These are phyloP conservation scores for Aspergillus nanangensis DNA, from an alignment of 495 filamentous ascomycete species.

Conservation along the genomic window DNA sequence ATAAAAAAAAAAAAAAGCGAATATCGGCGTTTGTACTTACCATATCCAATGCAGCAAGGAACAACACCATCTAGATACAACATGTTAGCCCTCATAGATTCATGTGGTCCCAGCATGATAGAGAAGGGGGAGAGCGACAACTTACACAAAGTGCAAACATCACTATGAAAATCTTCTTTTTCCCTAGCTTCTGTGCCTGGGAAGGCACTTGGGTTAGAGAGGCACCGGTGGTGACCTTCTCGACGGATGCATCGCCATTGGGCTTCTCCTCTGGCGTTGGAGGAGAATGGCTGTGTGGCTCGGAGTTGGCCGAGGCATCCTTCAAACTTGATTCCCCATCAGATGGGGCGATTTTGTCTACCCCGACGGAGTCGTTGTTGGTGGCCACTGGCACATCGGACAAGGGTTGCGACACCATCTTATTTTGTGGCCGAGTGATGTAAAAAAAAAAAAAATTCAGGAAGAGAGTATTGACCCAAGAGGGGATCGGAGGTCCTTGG, in stretches of 20 bases:
- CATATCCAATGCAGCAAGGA: conserved; percentile 52
- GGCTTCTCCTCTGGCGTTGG: too few species aligned
- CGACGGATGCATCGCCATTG: conserved; percentile 12
- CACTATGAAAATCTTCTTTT: conserved; percentile 44
- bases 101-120: neutral
- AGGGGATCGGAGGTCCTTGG: neutral
- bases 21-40: conserved; percentile 20
- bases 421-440: neutral
- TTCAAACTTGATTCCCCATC: too few species aligned
- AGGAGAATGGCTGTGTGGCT: too few species aligned
- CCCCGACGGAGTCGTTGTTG: neutral
- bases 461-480: neutral
- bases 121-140: neutral
- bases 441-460: neutral
- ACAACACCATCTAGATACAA: conserved; percentile 43
- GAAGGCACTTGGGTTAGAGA: conserved; percentile 33
- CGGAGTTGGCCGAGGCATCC: too few species aligned
- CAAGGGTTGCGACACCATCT: neutral
- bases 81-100: too few species aligned
- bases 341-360: too few species aligned
- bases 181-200: conserved; percentile 40
- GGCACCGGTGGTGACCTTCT: conserved; percentile 18
- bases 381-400: neutral
- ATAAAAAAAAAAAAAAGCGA: neutral
- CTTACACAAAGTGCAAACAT: conserved; percentile 48